phyloP scores from a whole-genome alignment of 768 basidiomycete genomes.

The Cystofilobasidium macerans region DNA sequence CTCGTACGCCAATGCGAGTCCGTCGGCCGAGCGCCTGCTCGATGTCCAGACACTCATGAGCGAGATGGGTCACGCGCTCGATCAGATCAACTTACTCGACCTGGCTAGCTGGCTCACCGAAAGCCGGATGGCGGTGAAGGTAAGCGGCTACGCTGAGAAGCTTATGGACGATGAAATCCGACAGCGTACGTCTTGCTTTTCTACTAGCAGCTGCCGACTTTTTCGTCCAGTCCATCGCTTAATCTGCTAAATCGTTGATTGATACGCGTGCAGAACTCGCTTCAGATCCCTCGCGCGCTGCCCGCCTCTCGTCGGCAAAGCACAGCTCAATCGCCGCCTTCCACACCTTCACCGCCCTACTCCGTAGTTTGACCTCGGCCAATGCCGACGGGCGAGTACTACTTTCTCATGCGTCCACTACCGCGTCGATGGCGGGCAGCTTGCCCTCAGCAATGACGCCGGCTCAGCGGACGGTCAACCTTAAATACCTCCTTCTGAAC shows the following conservation, averaged over 20 bases:
- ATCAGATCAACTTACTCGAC: conserved; percentile 71
- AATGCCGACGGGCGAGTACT: conserved; percentile 29
- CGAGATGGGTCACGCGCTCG: conserved; percentile 54
- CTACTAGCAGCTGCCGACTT: not conserved
- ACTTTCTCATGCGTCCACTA: conserved; percentile 41
- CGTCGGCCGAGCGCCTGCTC: not conserved
- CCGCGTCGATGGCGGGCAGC: too few species aligned
- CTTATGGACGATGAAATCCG: conserved; percentile 42
- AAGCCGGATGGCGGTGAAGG: conserved; percentile 60
- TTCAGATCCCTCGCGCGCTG: not conserved
- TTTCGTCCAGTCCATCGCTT: not conserved
- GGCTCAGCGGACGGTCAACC: conserved; percentile 41
- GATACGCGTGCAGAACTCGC: not conserved
- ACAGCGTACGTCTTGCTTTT: conserved; percentile 3
- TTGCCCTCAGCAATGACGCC: too few species aligned
- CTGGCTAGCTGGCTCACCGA: conserved; percentile 66
- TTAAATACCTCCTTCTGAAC: conserved; percentile 87
- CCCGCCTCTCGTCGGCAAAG: conserved; percentile 6
- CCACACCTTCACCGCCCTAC: conserved; percentile 66
- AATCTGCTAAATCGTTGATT: not conserved
- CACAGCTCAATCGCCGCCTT: conserved; percentile 56
- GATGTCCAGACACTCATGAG: not conserved
- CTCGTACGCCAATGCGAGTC: conserved; percentile 16
- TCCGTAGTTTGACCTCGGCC: conserved; percentile 57
- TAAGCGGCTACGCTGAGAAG: conserved; percentile 66